Evolutionary conservation across 2,329 filamentous ascomycete species (phyloP).

Genomic region (Hymenoscyphus repandus): DNA sequence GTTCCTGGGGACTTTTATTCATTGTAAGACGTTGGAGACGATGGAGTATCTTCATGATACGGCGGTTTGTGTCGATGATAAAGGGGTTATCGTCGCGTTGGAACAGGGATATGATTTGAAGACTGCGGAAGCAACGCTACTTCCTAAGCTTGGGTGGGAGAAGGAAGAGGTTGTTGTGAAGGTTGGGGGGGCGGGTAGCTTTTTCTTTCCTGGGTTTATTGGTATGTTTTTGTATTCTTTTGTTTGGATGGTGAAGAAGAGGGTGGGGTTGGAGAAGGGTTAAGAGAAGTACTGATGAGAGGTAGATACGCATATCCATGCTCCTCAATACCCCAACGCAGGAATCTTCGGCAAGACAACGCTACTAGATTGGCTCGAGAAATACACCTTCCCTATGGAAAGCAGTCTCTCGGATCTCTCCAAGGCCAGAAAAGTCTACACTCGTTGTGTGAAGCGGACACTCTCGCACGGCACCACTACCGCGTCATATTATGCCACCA

Average conservation of each 20-base stretch:
- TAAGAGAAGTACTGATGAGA: slow-evolving; percentile 19
- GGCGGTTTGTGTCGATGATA: slow-evolving; percentile 45
- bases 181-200: slow-evolving; percentile 45
- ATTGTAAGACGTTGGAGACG: slow-evolving; percentile 42
- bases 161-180: slow-evolving; percentile 19
- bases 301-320: slow-evolving; percentile 90
- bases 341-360: slow-evolving; percentile 93
- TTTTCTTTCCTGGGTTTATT: slow-evolving; percentile 82
- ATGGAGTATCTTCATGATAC: slow-evolving; percentile 44
- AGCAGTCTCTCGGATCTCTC: slow-evolving; percentile 60
- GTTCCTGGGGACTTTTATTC: slow-evolving; percentile 58
- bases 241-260: too few species aligned
- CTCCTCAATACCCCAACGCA: slow-evolving; percentile 88
- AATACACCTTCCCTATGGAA: slow-evolving; percentile 93
- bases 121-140: slow-evolving; percentile 31
- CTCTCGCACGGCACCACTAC: slow-evolving; percentile 89
- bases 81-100: slow-evolving; percentile 42
- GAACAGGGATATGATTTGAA: slow-evolving; percentile 21
- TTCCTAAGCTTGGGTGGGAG: slow-evolving; percentile 32
- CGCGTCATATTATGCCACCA: slow-evolving; percentile 90
- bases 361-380: slow-evolving; percentile 87
- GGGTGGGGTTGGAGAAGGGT: too few species aligned
- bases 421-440: slow-evolving; percentile 68
- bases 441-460: slow-evolving; percentile 70
- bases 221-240: slow-evolving; percentile 39